Evolutionary conservation across 2,329 filamentous ascomycete genomes (phyloP).

Genomic region (Cryphonectria naterciae): DNA sequence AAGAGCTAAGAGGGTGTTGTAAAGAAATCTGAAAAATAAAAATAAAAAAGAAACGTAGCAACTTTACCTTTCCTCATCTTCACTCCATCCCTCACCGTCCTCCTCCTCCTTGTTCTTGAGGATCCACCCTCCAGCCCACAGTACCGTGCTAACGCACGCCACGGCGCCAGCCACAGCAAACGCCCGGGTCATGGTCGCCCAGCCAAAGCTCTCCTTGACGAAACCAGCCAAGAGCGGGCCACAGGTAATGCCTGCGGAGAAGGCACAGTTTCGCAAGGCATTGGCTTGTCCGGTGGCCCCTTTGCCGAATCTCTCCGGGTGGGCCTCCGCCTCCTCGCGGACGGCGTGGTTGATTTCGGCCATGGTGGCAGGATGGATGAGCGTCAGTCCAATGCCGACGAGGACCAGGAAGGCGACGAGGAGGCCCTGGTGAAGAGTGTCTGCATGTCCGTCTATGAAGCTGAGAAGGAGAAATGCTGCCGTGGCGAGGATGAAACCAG

Average conservation of each 20-base stretch:
- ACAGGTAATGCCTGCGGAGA: constrained; percentile 11
- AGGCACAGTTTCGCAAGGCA: constrained; percentile 10
- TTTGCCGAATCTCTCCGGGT: constrained; percentile 4
- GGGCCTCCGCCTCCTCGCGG: constrained; percentile 1
- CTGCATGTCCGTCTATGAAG: constrained; percentile 8
- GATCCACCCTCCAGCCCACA: constrained; percentile 12
- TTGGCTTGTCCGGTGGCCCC: constrained; percentile 15
- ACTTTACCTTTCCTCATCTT: background rate
- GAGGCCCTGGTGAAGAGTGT: background rate
- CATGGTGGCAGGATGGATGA: constrained; percentile 13
- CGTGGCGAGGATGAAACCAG: constrained; percentile 10
- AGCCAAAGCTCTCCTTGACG: constrained; percentile 5
- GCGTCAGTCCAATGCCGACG: constrained; percentile 8
- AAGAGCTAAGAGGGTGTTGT: background rate
- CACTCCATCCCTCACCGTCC: background rate
- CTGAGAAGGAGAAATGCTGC: constrained; percentile 8
- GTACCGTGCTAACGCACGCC: constrained; percentile 4
- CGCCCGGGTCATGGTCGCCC: constrained; percentile 12
- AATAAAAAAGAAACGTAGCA: background rate
- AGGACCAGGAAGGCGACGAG: constrained; percentile 5
- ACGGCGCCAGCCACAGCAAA: constrained; percentile 10
- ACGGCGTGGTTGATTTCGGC: constrained; percentile 17
- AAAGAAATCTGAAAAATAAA: background rate
- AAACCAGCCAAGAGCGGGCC: constrained; percentile 6
- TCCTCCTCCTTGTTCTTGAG: background rate